Evolutionary conservation across 176 grass and related monocot genomes (phyloP), one percentile per base, ranked within the genome.

Genomic region (Oryza punctata): DNA sequence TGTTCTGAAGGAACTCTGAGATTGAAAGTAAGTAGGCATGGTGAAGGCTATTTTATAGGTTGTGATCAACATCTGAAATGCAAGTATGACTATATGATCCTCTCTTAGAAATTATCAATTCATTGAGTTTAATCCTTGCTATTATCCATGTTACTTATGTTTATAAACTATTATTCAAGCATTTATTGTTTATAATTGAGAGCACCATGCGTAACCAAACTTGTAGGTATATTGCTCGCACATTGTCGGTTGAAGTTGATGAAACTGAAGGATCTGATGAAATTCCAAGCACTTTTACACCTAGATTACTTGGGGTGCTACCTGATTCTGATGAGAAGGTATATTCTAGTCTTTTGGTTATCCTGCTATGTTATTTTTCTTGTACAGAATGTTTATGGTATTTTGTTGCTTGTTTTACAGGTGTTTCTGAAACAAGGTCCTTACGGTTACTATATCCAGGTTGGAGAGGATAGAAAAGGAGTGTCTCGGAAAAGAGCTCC

Each of bases 31-130:
- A 94, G 91, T 85, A 93, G 87, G 61, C 94, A 87, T 3, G 96
- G 96, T 65, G 83, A 92, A 69, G 93, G 96, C 66, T 98, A 94
- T 90, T 98, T 98, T 89, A 87, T 95, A 79, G 96, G 93, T 9
- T 98, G 93, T 78, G 87, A 98, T 81, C 87, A 87, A 80, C 91
- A 95, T 91, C 96, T 93, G 18, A 90, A 82, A 85, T 98, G 96
- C 93, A 98, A 91, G 96, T 98, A 93, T 86, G 96, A 49, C 46
- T 35, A 61, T 38, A 4, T 84, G 67, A 47, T 70, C 16, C 80
- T 63, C 45, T 59, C 25, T 12, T 81, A 69, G 79, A 32, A 64
- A 67, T 68, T 65, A 76, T 69, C 26, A 75, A 81, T 72, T 18
- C 21, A n/a, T 79, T 84, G 12, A 24, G 19, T 52, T 78, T 75